Percentiles rank a stretch among this genome's conserved stretches.
Conservation (phyloP, 306 rosid genomes). For the Coriaria nepalensis region DNA sequence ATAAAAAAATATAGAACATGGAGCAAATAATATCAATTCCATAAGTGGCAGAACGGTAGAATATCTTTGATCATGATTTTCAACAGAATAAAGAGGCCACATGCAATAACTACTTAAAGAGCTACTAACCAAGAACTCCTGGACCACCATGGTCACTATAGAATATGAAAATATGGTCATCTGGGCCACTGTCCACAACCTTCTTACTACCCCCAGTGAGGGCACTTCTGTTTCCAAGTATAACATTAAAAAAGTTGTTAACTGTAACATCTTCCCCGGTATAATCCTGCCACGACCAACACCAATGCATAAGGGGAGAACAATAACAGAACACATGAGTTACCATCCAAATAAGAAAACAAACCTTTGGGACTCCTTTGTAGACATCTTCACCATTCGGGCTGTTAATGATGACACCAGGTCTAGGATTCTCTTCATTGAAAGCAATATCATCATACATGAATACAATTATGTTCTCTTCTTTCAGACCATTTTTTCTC, state of each 20-base stretch:
- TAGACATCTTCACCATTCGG: slow-evolving; percentile 86
- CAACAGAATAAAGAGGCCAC: no score
- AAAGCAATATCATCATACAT: slow-evolving; percentile 91
- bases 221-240: slow-evolving; percentile 78
- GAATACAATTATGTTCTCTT: slow-evolving; percentile 82
- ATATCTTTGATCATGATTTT: no score
- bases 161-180: slow-evolving; percentile 79
- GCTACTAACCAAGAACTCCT: slow-evolving; percentile 83
- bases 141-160: slow-evolving; percentile 93
- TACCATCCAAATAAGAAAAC: not conserved
- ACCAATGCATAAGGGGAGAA: not conserved
- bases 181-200: slow-evolving; percentile 86
- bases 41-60: not conserved
- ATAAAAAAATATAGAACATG: not conserved
- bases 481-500: slow-evolving; percentile 75
- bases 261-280: slow-evolving; percentile 66
- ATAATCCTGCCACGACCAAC: slow-evolving; percentile 51
- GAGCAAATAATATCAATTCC: not conserved
- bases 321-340: not conserved
- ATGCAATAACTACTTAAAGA: not conserved
- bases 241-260: slow-evolving; percentile 52
- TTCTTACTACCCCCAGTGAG: slow-evolving; percentile 86
- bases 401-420: slow-evolving; percentile 75
- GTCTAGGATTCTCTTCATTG: slow-evolving; percentile 73
- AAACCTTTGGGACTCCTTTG: slow-evolving; percentile 86